Evolutionary conservation across 169 alveolate species (phyloP), one percentile per base, ranked within the genome.

Genomic region (Plasmodium vivax): DNA sequence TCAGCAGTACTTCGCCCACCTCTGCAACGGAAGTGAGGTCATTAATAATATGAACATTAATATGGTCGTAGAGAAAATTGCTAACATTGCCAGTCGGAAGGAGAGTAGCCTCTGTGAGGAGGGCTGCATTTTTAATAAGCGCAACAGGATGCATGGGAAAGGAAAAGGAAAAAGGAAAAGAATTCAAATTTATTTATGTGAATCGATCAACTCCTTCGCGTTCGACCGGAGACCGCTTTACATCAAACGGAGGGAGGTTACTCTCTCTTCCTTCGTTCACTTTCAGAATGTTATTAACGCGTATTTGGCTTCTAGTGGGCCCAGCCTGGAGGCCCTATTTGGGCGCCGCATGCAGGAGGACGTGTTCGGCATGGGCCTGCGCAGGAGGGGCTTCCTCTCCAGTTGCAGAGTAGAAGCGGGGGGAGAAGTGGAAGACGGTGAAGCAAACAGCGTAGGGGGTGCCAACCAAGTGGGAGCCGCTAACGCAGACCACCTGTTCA

Each of bases 41-140:
- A 92, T 92, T 5, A 92, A 92, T 82, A 92, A 92, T 82, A 82
- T 92, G 81, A 92, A 81, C 16, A 92, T 92, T 10, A 92, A 92
- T 8, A 82, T 92, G 81, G 81, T 92, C 2, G 95, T 82, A 0
- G 92, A 82, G 3, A 92, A 92, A 71, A 92, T 92, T 72, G 16
- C 82, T 6, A 32, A 92, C 0, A 82, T 92, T 43, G 58, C 83
- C 32, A 92, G 51, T 72, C 72, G 83, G 75, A 92, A 92, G 10
- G 87, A 92, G 73, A 92, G 62, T 51, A 51, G 62, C 72, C 30
- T 92, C 3, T 92, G 95, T 72, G 43, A 92, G 27, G 87, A 92
- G 45, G 82, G 68, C 7, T 92, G 95, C 72, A 41, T 72, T 47
- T 92, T 82, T 38, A 41, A 92, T 27, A 74, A 58, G 5, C 56